These are phyloP conservation scores for Yamadazyma buinensis DNA, from an alignment of 1,139 yeast genomes.

Conservation along the genomic window DNA sequence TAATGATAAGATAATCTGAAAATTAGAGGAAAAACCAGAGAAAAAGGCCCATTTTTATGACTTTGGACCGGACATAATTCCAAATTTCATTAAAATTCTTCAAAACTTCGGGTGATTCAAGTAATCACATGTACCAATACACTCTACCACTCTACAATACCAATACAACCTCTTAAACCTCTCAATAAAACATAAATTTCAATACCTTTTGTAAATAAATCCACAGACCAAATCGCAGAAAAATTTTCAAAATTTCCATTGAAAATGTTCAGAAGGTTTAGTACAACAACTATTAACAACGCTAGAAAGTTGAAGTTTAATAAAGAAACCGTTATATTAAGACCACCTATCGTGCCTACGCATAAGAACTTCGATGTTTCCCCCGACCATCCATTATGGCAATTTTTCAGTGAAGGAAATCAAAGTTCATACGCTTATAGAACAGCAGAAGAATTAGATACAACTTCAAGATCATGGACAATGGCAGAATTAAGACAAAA, in stretches of 20 bases:
- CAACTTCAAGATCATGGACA: conserved; percentile 76
- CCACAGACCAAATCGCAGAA: too few relatives aligned
- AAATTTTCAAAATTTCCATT: conserved; percentile 5
- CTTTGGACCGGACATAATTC: too few relatives aligned
- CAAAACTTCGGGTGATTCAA: too few relatives aligned
- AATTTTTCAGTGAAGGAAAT: conserved; percentile 65
- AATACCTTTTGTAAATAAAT: too few relatives aligned
- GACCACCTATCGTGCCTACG: conserved; percentile 87
- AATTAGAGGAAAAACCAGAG: too few relatives aligned
- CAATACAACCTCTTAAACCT: too few relatives aligned
- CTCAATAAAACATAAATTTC: too few relatives aligned
- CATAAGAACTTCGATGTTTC: conserved; percentile 66
- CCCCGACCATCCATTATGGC: conserved; percentile 94
- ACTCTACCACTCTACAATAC: too few relatives aligned
- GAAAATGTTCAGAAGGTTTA: background rate
- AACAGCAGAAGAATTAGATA: conserved; percentile 51
- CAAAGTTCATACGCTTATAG: conserved; percentile 53
- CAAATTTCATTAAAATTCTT: too few relatives aligned
- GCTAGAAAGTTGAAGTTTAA: conserved; percentile 22
- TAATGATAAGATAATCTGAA: too few relatives aligned
- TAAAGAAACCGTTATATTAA: conserved; percentile 40
- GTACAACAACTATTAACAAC: background rate
- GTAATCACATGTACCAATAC: too few relatives aligned
- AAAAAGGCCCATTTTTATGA: too few relatives aligned
- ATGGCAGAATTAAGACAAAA: conserved; percentile 87